Evolutionary conservation across 129 eudicot species (phyloP).

Genomic region (Tanacetum coccineum): DNA sequence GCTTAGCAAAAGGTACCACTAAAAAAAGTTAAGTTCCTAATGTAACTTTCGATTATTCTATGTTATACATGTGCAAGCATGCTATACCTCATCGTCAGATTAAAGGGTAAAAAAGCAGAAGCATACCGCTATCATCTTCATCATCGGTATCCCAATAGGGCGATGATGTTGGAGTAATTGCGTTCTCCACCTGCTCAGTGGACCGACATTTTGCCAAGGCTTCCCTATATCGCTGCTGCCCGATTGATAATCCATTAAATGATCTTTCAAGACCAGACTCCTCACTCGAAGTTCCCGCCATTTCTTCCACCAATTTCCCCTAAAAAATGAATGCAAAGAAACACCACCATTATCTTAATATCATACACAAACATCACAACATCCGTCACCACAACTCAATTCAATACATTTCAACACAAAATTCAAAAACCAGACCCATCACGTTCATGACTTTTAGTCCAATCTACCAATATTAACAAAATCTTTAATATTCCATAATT

Average conservation of each 20-base stretch:
- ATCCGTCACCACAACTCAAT: no score
- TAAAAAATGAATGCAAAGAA: not conserved
- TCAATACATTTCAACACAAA: no score
- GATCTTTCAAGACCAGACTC: slow-evolving; percentile 49
- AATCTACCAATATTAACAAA: no score
- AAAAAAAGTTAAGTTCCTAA: no score
- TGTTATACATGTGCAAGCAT: not conserved
- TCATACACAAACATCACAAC: no score
- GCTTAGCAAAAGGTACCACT: no score
- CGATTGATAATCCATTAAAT: slow-evolving; percentile 44
- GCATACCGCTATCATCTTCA: slow-evolving; percentile 46
- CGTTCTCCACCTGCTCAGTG: slow-evolving; percentile 62
- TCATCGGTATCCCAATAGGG: slow-evolving; percentile 70
- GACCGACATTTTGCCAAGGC: slow-evolving; percentile 63
- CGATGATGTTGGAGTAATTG: slow-evolving; percentile 58
- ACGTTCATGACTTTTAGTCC: no score
- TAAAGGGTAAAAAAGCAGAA: no score
- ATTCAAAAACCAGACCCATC: no score
- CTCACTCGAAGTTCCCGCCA: slow-evolving; percentile 67
- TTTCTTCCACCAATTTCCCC: slow-evolving; percentile 36
- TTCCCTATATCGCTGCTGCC: slow-evolving; percentile 55
- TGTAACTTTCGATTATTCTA: no score
- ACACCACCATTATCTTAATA: no score
- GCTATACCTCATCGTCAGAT: slow-evolving; percentile 34
- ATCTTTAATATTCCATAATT: no score